Conservation (phyloP, 495 filamentous ascomycete species). For the Copromyces sp. region DNA sequence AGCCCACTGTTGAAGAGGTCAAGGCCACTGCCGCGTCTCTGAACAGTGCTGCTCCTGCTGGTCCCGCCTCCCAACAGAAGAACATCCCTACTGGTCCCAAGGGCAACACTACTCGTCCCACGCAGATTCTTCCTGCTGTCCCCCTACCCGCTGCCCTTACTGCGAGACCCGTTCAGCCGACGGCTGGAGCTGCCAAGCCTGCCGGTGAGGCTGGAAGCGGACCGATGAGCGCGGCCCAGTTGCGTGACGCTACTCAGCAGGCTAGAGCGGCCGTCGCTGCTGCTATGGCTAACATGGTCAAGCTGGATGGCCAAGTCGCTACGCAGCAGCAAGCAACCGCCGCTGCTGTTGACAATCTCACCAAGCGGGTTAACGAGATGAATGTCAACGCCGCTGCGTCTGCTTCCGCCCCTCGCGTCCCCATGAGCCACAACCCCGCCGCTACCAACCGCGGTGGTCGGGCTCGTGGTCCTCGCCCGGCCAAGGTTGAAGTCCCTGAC, state of each 20-base stretch:
- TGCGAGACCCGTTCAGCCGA: constrained; percentile 25
- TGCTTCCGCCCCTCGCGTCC: background rate
- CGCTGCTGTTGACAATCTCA: constrained; percentile 60
- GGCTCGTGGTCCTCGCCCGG: constrained; percentile 41
- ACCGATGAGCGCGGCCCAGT: constrained; percentile 19
- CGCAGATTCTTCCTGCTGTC: constrained; percentile 39
- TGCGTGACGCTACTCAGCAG: constrained; percentile 67
- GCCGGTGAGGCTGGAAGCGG: constrained; percentile 25
- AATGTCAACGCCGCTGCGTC: constrained; percentile 46
- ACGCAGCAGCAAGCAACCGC: constrained; percentile 34
- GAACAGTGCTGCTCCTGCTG: constrained; percentile 25
- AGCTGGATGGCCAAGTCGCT: constrained; percentile 34
- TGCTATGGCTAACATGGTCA: constrained; percentile 70
- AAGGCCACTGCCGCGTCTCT: constrained; percentile 37
- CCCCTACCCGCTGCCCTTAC: constrained; percentile 66
- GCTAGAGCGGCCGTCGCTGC: constrained; percentile 79
- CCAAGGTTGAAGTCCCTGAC: constrained; percentile 77
- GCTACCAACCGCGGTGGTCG: constrained; percentile 42
- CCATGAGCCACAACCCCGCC: constrained; percentile 14
- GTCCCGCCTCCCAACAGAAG: constrained; percentile 27
- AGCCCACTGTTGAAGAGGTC: constrained; percentile 49
- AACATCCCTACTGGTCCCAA: constrained; percentile 52
- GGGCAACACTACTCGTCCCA: constrained; percentile 30
- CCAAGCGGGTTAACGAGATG: constrained; percentile 82
- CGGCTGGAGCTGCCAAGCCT: constrained; percentile 22